Evolutionary conservation across 108 stramenopile genomes (phyloP).

Genomic region (Aurantiochytrium sp.): DNA sequence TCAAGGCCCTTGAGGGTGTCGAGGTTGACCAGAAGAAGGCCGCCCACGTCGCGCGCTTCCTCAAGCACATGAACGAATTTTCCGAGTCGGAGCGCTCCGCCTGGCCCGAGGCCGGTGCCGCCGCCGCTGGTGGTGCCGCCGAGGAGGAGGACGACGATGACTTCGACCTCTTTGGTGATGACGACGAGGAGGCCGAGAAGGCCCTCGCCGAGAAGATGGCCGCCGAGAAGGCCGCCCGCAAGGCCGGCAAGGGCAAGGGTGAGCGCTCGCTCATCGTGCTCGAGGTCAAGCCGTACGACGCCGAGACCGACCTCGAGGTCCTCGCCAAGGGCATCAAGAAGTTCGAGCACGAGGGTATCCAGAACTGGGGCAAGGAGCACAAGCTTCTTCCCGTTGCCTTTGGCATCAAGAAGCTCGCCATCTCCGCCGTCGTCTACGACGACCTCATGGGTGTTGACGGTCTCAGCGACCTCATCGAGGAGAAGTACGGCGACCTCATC

Average conservation of each 20-base stretch:
- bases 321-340: slow-evolving; percentile 42
- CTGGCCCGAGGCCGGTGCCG: neutral
- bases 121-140: neutral
- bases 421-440: slow-evolving; percentile 47
- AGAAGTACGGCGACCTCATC: slow-evolving; percentile 22
- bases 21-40: neutral
- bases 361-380: slow-evolving; percentile 46
- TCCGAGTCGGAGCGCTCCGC: neutral
- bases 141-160: neutral
- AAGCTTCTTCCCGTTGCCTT: slow-evolving; percentile 52
- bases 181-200: slow-evolving; percentile 2
- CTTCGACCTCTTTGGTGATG: neutral
- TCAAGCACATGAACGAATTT: slow-evolving; percentile 14
- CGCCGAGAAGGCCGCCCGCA: slow-evolving; percentile 11
- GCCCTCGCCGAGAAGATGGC: slow-evolving; percentile 20
- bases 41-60: slow-evolving; percentile 2
- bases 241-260: slow-evolving; percentile 13
- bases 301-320: slow-evolving; percentile 44
- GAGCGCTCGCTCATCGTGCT: slow-evolving; percentile 48
- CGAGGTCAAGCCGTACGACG: slow-evolving; percentile 54
- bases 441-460: slow-evolving; percentile 29
- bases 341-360: slow-evolving; percentile 37
- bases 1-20: slow-evolving; percentile 12
- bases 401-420: slow-evolving; percentile 54
- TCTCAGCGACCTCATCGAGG: slow-evolving; percentile 29